Evolutionary conservation across 1,284 basidiomycete species (phyloP).

Genomic region (Cryptococcus hybrid): DNA sequence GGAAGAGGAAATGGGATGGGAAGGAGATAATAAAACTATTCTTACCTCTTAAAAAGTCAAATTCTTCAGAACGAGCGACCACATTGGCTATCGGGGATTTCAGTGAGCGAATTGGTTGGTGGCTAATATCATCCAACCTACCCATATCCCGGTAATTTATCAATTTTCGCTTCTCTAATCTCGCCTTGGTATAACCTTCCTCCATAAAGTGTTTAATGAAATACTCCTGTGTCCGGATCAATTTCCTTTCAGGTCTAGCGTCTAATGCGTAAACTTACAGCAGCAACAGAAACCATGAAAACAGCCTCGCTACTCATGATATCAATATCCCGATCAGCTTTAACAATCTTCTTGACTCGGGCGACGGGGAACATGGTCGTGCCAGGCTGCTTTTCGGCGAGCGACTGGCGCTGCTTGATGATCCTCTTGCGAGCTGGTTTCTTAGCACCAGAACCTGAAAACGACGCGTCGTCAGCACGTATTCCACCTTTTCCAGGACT

Average conservation of each 20-base stretch:
- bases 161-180: constrained; percentile 48
- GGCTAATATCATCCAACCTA: constrained; percentile 7
- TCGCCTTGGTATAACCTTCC: constrained; percentile 48
- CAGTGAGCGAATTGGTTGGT: neutral
- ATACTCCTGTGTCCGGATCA: constrained; percentile 41
- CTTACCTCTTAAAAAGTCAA: constrained; percentile 47
- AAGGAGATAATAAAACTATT: neutral
- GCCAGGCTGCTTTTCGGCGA: constrained; percentile 44
- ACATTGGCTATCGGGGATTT: constrained; percentile 26
- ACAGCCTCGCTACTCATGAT: constrained; percentile 51
- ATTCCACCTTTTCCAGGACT: neutral
- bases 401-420: constrained; percentile 42
- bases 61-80: constrained; percentile 40
- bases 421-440: constrained; percentile 32
- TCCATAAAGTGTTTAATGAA: constrained; percentile 52
- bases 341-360: constrained; percentile 52
- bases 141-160: constrained; percentile 51
- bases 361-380: constrained; percentile 49
- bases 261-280: constrained; percentile 33
- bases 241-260: neutral
- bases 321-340: constrained; percentile 52
- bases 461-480: neutral
- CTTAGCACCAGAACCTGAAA: neutral
- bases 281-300: constrained; percentile 51
- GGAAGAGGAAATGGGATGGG: constrained; percentile 2